Base-by-base conservation (phyloP, 768 basidiomycete genomes). In the Multifurca ochricompacta region DNA sequence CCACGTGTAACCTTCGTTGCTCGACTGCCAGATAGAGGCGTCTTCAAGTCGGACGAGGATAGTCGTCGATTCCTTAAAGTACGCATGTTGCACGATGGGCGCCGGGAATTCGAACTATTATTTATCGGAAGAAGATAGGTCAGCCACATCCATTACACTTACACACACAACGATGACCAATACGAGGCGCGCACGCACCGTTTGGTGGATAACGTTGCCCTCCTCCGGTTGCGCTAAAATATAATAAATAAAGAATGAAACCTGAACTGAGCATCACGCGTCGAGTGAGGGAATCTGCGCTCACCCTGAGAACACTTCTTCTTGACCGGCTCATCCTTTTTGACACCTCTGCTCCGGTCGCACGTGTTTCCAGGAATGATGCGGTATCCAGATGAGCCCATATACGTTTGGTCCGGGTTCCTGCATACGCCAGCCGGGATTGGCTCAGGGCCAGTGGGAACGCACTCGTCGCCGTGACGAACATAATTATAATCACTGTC, bases 1-100 rank as follows among this genome's bases (percentile, higher is more conserved):
- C 94, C 95, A 99, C 0, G 83, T 83, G 69, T 91, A 92, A 1
- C 95, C 96, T 69, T 99, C 94, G 65, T 93, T 97, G 63, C 81
- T 82, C 1, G 92, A 96, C 71, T 97, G 93, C 91, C 91, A 98
- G 50, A 98, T 75, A 0, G 79, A 76, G 57, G 81, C 69, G 64
- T 98, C 92, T 1, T 67, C 66, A 3, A 96, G 77, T 6, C 89
- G 84, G 36, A 90, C 82, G 30, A 99, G 79, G 51, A 98, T 78
- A 0, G 92, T 93, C 79, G 76, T 79, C 0, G 90, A 92, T 1
- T 85, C 74, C 44, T 79, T 79, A 76, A 99, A 97, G 69, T 93
- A 99, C 4, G 82, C 74, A 61, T 90, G 80, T 63, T 94, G 90
- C 16, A 77, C 68, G 25, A 97, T 71, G n/a, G 69, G 67, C 10